Evolutionary conservation across 2,329 filamentous ascomycete species (phyloP).

Genomic region (Colletotrichum graminicola): DNA sequence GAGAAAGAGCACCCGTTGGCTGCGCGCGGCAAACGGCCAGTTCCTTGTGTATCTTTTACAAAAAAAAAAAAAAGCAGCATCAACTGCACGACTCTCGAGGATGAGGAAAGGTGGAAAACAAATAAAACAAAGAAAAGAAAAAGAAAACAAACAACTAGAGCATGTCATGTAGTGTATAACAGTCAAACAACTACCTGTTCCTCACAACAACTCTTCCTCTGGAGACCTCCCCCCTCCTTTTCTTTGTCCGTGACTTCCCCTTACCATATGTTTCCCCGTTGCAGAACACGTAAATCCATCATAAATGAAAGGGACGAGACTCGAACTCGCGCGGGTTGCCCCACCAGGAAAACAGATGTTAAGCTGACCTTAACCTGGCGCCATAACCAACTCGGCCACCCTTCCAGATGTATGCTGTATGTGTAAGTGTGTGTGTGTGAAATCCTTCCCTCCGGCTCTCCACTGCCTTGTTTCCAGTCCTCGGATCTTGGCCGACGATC

Average conservation of each 20-base stretch:
- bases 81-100: not conserved
- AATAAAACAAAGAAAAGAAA: too few species aligned
- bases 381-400: constrained; percentile 9
- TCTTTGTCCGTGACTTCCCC: not conserved
- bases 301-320: constrained; percentile 11
- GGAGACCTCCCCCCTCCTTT: not conserved
- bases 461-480: not conserved
- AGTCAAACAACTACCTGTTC: not conserved
- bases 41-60: not conserved
- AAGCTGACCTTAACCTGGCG: constrained; percentile 5
- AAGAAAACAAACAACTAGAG: not conserved
- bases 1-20: not conserved
- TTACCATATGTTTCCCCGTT: not conserved
- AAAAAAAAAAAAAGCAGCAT: not conserved
- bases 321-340: constrained; percentile 8
- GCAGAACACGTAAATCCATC: not conserved
- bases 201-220: not conserved
- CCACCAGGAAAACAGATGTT: constrained; percentile 5
- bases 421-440: too few species aligned
- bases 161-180: not conserved
- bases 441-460: not conserved
- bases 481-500: not conserved
- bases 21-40: not conserved
- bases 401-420: not conserved
- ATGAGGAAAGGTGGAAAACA: too few species aligned